Percentiles rank a stretch among this genome's conserved stretches.
phyloP scores from a whole-genome alignment of 129 eudicot species.

The Flaveria robusta region DNA sequence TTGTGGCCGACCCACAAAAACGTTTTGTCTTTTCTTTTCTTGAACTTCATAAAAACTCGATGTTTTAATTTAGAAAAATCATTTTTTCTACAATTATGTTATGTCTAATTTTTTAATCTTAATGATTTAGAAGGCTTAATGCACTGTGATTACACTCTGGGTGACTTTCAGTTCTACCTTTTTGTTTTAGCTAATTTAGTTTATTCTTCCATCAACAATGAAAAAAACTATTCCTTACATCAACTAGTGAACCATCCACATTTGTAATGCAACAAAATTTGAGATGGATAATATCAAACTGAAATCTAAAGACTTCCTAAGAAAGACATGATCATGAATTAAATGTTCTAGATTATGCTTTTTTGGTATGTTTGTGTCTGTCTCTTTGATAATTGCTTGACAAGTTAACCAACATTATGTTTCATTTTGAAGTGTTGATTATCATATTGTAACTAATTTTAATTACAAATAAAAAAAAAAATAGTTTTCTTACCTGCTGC shows the following conservation, averaged over 20 bases:
- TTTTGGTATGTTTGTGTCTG: not conserved
- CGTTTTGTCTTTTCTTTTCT: not conserved
- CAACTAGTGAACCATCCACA: not conserved
- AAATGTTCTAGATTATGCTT: not conserved
- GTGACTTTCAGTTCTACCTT: not conserved
- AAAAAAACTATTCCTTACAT: not conserved
- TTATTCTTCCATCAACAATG: not conserved
- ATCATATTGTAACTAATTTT: constrained; percentile 2
- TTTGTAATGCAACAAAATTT: not conserved
- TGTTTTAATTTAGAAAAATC: not conserved
- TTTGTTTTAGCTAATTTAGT: not conserved
- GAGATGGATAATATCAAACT: not conserved
- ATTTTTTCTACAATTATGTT: not conserved
- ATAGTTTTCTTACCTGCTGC: constrained; percentile 69
- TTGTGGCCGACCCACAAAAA: too few species aligned
- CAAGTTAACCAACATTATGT: not conserved
- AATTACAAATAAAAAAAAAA: not conserved
- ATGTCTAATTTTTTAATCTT: not conserved
- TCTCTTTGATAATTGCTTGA: not conserved
- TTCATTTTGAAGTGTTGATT: not conserved
- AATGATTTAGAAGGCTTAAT: not conserved
- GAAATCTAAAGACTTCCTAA: not conserved
- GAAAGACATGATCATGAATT: not conserved
- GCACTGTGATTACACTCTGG: not conserved
- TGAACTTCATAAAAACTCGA: not conserved